Evolutionary conservation across 1,139 yeast species (phyloP).

Genomic region (Zygoascus sp.): DNA sequence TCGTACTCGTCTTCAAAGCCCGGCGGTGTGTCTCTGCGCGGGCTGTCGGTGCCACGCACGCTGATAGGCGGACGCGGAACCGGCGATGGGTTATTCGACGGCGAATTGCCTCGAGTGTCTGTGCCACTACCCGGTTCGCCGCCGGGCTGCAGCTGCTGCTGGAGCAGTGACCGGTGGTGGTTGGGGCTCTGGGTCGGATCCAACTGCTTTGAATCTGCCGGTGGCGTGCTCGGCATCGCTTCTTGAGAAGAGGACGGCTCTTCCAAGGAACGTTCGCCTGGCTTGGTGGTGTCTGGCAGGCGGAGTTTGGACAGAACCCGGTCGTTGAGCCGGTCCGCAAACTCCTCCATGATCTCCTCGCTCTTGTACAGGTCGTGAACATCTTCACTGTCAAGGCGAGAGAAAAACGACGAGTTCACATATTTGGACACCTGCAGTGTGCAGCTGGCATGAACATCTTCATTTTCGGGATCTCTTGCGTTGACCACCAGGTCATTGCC

Average conservation of each 20-base stretch:
- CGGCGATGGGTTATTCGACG: constrained; percentile 8
- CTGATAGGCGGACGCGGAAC: constrained; percentile 8
- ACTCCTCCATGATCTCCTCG: constrained; percentile 20
- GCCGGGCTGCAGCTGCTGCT: too few relatives aligned
- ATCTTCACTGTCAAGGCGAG: constrained; percentile 25
- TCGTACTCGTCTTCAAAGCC: constrained; percentile 58
- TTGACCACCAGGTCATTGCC: constrained; percentile 9
- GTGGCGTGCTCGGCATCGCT: not conserved
- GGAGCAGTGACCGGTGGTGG: not conserved
- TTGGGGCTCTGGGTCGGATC: not conserved
- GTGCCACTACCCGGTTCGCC: not conserved
- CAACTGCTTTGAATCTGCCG: not conserved
- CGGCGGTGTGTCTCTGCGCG: constrained; percentile 41
- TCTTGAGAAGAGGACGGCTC: too few relatives aligned
- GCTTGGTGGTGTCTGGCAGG: not conserved
- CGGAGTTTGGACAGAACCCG: not conserved
- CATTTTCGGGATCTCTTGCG: constrained; percentile 15
- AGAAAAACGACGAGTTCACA: constrained; percentile 21
- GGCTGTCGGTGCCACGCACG: constrained; percentile 19
- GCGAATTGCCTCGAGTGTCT: constrained; percentile 10
- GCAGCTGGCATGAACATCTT: constrained; percentile 18
- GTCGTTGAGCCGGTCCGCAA: constrained; percentile 14
- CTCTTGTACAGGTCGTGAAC: constrained; percentile 22
- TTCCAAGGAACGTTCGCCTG: too few relatives aligned
- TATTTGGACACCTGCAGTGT: constrained; percentile 17